Percentiles rank a stretch among this genome's conserved stretches.
These are phyloP conservation scores for Populus tremula DNA, from an alignment of 345 rosid species.

Conservation along the genomic window DNA sequence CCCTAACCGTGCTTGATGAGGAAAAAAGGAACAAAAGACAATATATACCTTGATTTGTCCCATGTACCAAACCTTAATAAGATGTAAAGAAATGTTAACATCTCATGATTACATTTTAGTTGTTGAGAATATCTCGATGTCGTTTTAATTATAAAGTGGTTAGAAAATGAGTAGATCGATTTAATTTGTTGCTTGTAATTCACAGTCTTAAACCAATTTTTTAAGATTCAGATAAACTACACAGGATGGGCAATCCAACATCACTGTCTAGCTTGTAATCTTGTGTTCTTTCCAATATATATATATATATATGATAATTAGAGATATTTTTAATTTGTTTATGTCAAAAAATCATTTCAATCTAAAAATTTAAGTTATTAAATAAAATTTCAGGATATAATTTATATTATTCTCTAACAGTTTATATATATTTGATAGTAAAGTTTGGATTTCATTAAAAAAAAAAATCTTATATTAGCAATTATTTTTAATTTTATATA, in stretches of 20 bases:
- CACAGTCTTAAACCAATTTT: background rate
- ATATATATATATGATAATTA: no score
- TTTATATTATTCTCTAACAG: no score
- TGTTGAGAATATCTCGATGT: slow-evolving; percentile 19
- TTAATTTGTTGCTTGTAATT: slow-evolving; percentile 7
- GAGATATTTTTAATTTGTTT: no score
- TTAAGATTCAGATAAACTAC: background rate
- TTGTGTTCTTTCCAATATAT: background rate
- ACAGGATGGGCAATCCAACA: background rate
- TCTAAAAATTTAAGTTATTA: no score
- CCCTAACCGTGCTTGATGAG: background rate
- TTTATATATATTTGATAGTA: no score
- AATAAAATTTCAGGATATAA: no score
- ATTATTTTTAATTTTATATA: no score
- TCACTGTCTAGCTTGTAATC: background rate
- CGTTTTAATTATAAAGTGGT: background rate
- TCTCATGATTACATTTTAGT: slow-evolving; percentile 24
- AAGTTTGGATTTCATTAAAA: no score
- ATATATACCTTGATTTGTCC: background rate
- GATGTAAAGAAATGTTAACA: slow-evolving; percentile 25
- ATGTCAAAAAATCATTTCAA: no score
- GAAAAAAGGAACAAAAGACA: background rate
- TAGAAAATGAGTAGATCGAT: background rate
- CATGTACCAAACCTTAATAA: slow-evolving; percentile 28
- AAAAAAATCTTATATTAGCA: no score